Conservation (phyloP, 2,329 filamentous ascomycete genomes). For the Trichoderma brevicompactum region DNA sequence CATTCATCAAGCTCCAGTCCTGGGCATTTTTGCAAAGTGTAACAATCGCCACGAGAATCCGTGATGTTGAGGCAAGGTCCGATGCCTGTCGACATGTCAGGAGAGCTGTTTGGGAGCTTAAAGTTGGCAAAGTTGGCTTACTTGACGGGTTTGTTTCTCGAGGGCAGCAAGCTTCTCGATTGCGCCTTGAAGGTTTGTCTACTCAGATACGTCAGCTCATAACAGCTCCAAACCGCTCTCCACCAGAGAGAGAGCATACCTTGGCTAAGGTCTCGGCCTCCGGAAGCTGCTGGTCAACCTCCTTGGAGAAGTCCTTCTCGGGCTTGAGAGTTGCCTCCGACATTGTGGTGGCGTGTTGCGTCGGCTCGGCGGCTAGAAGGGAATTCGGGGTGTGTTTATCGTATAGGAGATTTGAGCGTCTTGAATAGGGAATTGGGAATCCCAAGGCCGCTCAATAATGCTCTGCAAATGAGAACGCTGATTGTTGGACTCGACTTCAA, state of each 20-base stretch:
- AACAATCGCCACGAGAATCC: conserved; percentile 84
- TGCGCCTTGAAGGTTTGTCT: conserved; percentile 81
- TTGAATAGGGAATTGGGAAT: neutral
- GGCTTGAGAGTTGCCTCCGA: conserved; percentile 84
- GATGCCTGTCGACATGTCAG: conserved; percentile 67
- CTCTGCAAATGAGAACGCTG: neutral
- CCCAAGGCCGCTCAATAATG: neutral
- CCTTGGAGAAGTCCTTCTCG: conserved; percentile 98
- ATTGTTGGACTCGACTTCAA: conserved; percentile 32
- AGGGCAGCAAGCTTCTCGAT: conserved; percentile 90
- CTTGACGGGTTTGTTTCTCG: conserved; percentile 98
- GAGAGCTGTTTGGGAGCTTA: conserved; percentile 31
- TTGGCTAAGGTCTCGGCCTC: conserved; percentile 89
- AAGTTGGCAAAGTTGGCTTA: conserved; percentile 46
- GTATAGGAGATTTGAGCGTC: neutral
- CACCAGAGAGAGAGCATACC: conserved; percentile 56
- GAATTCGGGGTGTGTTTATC: neutral
- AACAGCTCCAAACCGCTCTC: neutral
- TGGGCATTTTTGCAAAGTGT: conserved; percentile 91
- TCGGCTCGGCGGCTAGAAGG: neutral
- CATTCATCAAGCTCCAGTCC: conserved; percentile 94
- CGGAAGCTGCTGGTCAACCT: conserved; percentile 88
- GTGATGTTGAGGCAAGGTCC: conserved; percentile 92
- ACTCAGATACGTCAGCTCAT: conserved; percentile 29
- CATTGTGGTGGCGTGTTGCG: conserved; percentile 56